Evolutionary conservation across 2,329 filamentous ascomycete genomes (phyloP).

Genomic region (Emergomyces pasteurianus): DNA sequence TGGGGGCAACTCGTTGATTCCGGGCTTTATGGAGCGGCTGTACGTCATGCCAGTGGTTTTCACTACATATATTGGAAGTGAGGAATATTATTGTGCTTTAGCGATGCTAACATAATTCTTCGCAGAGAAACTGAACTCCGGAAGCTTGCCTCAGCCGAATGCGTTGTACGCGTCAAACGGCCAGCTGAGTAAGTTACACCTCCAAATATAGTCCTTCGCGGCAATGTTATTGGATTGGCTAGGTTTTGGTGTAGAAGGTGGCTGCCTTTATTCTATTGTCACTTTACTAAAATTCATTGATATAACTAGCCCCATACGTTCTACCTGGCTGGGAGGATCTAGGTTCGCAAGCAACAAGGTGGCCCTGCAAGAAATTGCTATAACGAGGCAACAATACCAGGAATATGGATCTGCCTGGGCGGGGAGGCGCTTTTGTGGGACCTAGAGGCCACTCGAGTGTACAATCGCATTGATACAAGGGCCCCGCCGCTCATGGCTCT

Average conservation of each 20-base stretch:
- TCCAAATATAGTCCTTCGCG: neutral
- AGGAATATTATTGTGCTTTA: neutral
- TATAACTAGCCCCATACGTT: slow-evolving; percentile 51
- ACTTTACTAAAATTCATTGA: neutral
- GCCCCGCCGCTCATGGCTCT: neutral
- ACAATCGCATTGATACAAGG: neutral
- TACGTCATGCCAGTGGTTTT: slow-evolving; percentile 22
- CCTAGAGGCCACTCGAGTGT: neutral
- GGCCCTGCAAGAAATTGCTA: slow-evolving; percentile 51
- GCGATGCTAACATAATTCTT: slow-evolving; percentile 12
- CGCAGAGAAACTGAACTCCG: slow-evolving; percentile 54
- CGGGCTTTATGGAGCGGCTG: slow-evolving; percentile 70
- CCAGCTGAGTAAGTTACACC: slow-evolving; percentile 45
- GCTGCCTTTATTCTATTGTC: neutral
- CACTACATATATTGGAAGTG: neutral
- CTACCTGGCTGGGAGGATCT: slow-evolving; percentile 77
- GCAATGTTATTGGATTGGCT: neutral
- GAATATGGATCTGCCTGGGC: slow-evolving; percentile 71
- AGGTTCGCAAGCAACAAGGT: slow-evolving; percentile 59
- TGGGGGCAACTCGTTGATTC: slow-evolving; percentile 69
- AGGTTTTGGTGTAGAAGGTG: neutral
- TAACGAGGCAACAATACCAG: slow-evolving; percentile 85
- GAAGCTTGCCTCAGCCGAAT: slow-evolving; percentile 60
- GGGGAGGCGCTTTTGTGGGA: slow-evolving; percentile 53
- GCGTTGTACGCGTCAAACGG: slow-evolving; percentile 59